Base-by-base conservation (phyloP, 306 rosid genomes). In the Begonia masoniana region DNA sequence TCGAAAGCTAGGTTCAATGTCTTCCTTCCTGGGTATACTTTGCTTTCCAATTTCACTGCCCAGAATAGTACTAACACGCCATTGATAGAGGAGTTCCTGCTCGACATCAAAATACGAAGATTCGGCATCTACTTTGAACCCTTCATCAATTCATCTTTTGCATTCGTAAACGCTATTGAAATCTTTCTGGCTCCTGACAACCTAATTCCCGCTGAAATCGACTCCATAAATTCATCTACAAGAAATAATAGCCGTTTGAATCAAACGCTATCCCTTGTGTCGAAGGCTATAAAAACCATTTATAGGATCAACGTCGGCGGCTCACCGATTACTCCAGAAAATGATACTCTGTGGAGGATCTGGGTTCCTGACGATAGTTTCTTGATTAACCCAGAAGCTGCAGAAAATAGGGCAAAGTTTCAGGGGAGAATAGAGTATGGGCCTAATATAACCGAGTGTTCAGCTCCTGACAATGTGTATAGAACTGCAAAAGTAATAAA, bases 91-190 rank as follows among this genome's bases (percentile, higher is more conserved):
- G 67, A 62, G 36, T 62, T 54, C 26, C 2, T 41, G 53, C 53
- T 61, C 8, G 43, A 13, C 10, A 5, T 61, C 26, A 8, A 21
- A 12, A 2, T 3, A 13, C 43, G 57, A 45, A 4, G 10, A 4
- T 61, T 61, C 17, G 65, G 65, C 24, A 7, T 61, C 19, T 9
- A 9, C 26, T 61, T 61, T 42, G 19, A 36, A 4, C 65, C 65
- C 19, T 5, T n/a, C 1, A 11, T 13, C 3, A 14, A 41, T 5
- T 52, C 59, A 2, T 24, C 67, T 52, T 4, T 62, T 51, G 67
- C 67, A 43, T 52, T 62, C 14, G 60, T 62, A 2, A 62, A 62
- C 10, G 59, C 67, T 4, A 62, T 62, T 12, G 67, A 53, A 62
- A 7, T 62, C 19, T 43, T 62, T 15, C 15, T 23, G 16, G 59